Evolutionary conservation across 2,329 filamentous ascomycete species (phyloP).

Genomic region (Scedosporium dehoogii): DNA sequence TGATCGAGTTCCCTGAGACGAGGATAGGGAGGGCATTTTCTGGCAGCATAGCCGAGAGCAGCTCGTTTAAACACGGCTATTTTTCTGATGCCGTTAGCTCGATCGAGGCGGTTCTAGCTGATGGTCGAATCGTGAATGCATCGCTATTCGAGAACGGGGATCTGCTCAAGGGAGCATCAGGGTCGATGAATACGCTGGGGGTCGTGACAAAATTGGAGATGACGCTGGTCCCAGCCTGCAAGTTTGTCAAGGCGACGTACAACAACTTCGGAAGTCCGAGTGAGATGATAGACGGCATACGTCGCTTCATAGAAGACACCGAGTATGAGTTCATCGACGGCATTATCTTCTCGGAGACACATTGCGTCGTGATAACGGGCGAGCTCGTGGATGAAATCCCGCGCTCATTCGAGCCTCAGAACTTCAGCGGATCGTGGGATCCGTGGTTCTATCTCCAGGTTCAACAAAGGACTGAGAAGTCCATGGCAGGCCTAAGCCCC

Average conservation of each 20-base stretch:
- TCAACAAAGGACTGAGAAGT: slow-evolving; percentile 19
- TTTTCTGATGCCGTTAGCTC: slow-evolving; percentile 52
- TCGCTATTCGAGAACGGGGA: slow-evolving; percentile 45
- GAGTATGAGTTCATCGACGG: slow-evolving; percentile 54
- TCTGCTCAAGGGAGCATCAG: slow-evolving; percentile 54
- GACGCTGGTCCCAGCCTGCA: slow-evolving; percentile 42
- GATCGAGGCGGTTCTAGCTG: slow-evolving; percentile 55
- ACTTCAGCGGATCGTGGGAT: slow-evolving; percentile 49
- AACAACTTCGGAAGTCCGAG: slow-evolving; percentile 28
- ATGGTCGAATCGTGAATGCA: slow-evolving; percentile 45
- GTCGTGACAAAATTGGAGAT: slow-evolving; percentile 55
- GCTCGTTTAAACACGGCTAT: slow-evolving; percentile 55
- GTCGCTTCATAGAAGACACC: slow-evolving; percentile 30
- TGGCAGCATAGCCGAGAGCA: slow-evolving; percentile 58
- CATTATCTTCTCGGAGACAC: slow-evolving; percentile 49
- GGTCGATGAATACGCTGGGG: slow-evolving; percentile 59
- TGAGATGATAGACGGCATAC: slow-evolving; percentile 19
- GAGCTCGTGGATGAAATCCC: slow-evolving; percentile 39
- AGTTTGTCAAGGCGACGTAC: slow-evolving; percentile 50
- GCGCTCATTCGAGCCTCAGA: slow-evolving; percentile 20
- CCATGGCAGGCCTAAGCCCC: slow-evolving; percentile 17
- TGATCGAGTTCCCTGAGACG: slow-evolving; percentile 63
- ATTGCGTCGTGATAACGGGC: slow-evolving; percentile 52
- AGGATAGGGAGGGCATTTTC: slow-evolving; percentile 59
- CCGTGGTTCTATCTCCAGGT: slow-evolving; percentile 59